Conservation (phyloP, 352 stramenopile genomes). For the Pythium aquatile region DNA sequence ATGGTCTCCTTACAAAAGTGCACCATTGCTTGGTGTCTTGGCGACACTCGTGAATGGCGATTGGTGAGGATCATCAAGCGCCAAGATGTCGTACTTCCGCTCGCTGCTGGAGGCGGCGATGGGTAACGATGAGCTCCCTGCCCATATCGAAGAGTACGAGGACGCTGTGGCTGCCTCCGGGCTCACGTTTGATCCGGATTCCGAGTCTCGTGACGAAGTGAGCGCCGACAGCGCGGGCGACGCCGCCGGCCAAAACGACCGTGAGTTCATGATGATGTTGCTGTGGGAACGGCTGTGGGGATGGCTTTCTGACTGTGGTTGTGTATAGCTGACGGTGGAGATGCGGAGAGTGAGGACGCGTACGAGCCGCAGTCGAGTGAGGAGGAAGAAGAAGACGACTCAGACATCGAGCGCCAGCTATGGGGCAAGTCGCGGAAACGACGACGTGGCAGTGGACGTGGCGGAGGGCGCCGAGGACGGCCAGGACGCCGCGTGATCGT, state of each 20-base stretch:
- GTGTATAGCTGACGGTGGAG: constrained; percentile 22
- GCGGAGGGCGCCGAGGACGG: constrained; percentile 31
- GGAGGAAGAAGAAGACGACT: constrained; percentile 76
- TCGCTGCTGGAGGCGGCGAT: constrained; percentile 82
- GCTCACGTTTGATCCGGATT: constrained; percentile 29
- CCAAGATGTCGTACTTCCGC: constrained; percentile 74
- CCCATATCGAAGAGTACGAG: constrained; percentile 52
- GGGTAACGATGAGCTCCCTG: constrained; percentile 54
- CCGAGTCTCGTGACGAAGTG: constrained; percentile 23
- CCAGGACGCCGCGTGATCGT: constrained; percentile 58
- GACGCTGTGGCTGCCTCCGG: constrained; percentile 27
- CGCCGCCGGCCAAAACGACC: not conserved
- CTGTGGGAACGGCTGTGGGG: not conserved
- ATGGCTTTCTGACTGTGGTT: not conserved
- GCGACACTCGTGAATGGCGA: constrained; percentile 2
- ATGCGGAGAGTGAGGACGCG: constrained; percentile 49
- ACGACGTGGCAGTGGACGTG: constrained; percentile 32
- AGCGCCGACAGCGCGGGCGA: constrained; percentile 23
- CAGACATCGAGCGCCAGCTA: constrained; percentile 78
- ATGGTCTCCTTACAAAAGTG: constrained; percentile 19
- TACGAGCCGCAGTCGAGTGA: constrained; percentile 66
- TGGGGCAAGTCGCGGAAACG: constrained; percentile 76
- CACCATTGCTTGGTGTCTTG: constrained; percentile 8
- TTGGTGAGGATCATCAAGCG: not conserved
- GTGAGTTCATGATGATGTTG: not conserved